Conservation (phyloP, 2,329 filamentous ascomycete species). For the Cercospora beticola region DNA sequence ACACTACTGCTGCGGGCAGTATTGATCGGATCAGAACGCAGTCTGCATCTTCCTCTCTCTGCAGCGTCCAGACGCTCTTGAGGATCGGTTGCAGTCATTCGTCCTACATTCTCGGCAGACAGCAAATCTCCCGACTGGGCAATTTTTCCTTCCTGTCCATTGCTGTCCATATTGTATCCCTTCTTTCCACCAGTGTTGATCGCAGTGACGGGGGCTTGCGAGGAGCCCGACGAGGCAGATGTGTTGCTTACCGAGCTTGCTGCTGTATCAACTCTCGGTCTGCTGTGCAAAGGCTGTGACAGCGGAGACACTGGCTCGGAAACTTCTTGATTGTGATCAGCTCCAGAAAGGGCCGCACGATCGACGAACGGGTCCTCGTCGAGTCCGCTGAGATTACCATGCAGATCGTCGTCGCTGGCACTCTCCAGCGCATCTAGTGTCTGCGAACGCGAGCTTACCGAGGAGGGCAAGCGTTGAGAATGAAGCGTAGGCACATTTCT, state of each 20-base stretch:
- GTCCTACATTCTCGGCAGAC: not conserved
- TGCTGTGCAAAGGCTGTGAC: not conserved
- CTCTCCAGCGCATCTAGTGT: not conserved
- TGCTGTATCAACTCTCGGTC: not conserved
- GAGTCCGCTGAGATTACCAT: constrained; percentile 16
- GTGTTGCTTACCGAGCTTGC: not conserved
- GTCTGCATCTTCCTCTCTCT: not conserved
- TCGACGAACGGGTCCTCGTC: constrained; percentile 23
- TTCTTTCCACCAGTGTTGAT: constrained; percentile 1
- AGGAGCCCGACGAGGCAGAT: not conserved
- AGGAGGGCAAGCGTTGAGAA: not conserved
- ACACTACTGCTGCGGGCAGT: constrained; percentile 3
- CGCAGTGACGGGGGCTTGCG: not conserved
- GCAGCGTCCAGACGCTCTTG: not conserved
- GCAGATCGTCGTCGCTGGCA: constrained; percentile 11
- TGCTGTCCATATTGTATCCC: not conserved
- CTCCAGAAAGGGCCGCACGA: not conserved
- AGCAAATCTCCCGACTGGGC: not conserved
- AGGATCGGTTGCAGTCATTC: not conserved
- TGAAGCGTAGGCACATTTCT: not conserved
- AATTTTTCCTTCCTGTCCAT: not conserved
- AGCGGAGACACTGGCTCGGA: not conserved
- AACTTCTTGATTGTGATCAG: not conserved
- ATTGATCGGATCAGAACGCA: not conserved
- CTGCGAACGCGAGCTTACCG: not conserved